A percentile compares a stretch with the other conserved stretches of the same genome.
Conservation (phyloP, 768 basidiomycete genomes). For the Tricholoma saponaceum region DNA sequence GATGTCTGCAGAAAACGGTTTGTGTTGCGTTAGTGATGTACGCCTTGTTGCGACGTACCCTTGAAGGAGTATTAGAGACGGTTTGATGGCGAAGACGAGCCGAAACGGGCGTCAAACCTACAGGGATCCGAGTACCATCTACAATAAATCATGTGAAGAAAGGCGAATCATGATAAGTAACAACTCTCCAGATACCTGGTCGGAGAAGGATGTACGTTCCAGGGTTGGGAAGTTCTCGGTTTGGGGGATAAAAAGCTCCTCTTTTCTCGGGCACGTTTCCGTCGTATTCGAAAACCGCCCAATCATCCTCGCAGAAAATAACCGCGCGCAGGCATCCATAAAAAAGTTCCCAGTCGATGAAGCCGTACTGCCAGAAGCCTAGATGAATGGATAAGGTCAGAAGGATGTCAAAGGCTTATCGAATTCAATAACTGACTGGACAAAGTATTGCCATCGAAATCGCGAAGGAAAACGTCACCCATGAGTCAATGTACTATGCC, state of each 20-base stretch:
- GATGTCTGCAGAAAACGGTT: conserved; percentile 6
- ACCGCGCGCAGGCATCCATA: conserved; percentile 10
- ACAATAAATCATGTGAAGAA: conserved; percentile 6
- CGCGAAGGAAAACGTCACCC: background rate
- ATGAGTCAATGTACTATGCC: background rate
- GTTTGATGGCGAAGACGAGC: conserved; percentile 9
- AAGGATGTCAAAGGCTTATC: background rate
- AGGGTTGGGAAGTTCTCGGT: conserved; percentile 5
- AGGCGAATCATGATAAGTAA: conserved; percentile 5
- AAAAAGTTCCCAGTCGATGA: conserved; percentile 13
- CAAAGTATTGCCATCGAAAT: background rate
- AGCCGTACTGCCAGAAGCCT: conserved; percentile 18
- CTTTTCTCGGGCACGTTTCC: background rate
- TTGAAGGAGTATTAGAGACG: conserved; percentile 6
- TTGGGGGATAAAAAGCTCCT: conserved; percentile 3
- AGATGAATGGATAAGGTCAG: background rate
- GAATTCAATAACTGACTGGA: background rate
- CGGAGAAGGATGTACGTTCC: conserved; percentile 5
- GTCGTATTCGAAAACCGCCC: conserved; percentile 13
- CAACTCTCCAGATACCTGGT: conserved; percentile 1
- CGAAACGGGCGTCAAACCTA: background rate
- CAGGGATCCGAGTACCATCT: conserved; percentile 5
- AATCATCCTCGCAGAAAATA: conserved; percentile 5
- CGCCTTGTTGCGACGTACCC: conserved; percentile 2
- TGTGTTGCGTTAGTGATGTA: background rate